A percentile compares a stretch with the other conserved stretches of the same genome.
These are phyloP conservation scores for Astrephomene gubernaculifera DNA, from an alignment of 139 green algal genomes.

Conservation along the genomic window DNA sequence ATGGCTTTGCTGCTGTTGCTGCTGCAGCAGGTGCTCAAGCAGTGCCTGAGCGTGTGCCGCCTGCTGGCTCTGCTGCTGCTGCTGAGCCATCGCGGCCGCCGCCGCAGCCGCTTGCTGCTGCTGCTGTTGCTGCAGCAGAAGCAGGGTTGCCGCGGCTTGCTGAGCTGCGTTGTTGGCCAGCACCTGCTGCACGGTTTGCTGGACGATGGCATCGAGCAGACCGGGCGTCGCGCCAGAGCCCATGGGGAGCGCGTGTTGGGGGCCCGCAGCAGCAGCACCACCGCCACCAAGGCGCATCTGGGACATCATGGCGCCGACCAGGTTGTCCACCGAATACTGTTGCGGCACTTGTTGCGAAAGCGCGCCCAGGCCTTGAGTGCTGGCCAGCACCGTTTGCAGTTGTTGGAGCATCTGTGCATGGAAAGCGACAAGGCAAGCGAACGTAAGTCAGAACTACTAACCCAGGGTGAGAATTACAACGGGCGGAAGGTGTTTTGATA, in stretches of 20 bases:
- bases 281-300: slow-evolving; percentile 19
- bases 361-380: not conserved
- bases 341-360: not conserved
- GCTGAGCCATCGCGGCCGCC: slow-evolving; percentile 1
- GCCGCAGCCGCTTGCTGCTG: not conserved
- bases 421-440: not conserved
- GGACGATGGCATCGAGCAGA: slow-evolving; percentile 6
- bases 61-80: slow-evolving; percentile 30
- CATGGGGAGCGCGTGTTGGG: too few relatives aligned
- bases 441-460: too few relatives aligned
- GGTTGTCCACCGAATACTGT: not conserved
- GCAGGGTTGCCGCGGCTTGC: slow-evolving; percentile 3
- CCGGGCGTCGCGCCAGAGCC: not conserved
- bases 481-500: too few relatives aligned
- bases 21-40: slow-evolving; percentile 26
- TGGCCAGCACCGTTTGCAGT: slow-evolving; percentile 23
- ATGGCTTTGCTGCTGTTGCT: not conserved
- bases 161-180: slow-evolving; percentile 39
- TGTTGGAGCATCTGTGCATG: slow-evolving; percentile 31
- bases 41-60: slow-evolving; percentile 1
- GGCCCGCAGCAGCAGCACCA: not conserved
- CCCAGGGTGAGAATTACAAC: too few relatives aligned
- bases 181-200: slow-evolving; percentile 44
- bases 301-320: slow-evolving; percentile 1
- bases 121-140: slow-evolving; percentile 30